Evolutionary conservation across 2,329 filamentous ascomycete genomes (phyloP), one percentile per base, ranked within the genome.

Genomic region (Nemania serpens): DNA sequence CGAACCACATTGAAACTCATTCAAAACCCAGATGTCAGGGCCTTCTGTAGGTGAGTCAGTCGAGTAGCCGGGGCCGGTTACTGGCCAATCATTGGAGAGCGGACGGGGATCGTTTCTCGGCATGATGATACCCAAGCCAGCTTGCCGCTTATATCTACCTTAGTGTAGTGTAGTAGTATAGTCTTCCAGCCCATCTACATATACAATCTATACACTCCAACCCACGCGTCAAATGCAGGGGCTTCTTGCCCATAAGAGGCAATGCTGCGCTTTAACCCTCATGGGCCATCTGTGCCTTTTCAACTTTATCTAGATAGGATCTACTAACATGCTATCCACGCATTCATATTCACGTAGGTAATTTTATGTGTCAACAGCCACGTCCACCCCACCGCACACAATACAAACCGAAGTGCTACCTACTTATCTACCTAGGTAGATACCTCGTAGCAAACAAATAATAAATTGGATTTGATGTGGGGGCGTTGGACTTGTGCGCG

Each of bases 181-280:
- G n/a, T n/a, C n/a, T n/a, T n/a, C n/a, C n/a, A n/a, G n/a, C n/a
- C 25, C 25, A 29, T 29, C 25, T 29, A 29, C 7, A 29, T 29
- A 29, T 29, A 29, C 3, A 3, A 29, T 29, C 25, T 29, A 29
- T 29, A 29, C 25, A 29, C 25, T 29, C 7, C 51, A 56, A 22
- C 25, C 60, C 34, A 60, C 46, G 57, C 56, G 37, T 34, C 53
- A 42, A 57, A 63, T 61, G 61, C 58, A 63, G 61, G 61, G 61
- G 55, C 61, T 50, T 58, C 55, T 36, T 20, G 18, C 47, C 51
- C 47, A 20, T 42, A 37, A 58, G 46, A 50, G 33, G 49, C 29
- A 49, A 57, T 53, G 39, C 43, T 36, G 43, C 37, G 53, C 41
- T 56, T 49, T 45, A 39, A 49, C 36, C 34, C 55, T 58, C 47